Evolutionary conservation across 176 grass and related monocot genomes (phyloP).

Genomic region (Ampelocalamus luodianensis): DNA sequence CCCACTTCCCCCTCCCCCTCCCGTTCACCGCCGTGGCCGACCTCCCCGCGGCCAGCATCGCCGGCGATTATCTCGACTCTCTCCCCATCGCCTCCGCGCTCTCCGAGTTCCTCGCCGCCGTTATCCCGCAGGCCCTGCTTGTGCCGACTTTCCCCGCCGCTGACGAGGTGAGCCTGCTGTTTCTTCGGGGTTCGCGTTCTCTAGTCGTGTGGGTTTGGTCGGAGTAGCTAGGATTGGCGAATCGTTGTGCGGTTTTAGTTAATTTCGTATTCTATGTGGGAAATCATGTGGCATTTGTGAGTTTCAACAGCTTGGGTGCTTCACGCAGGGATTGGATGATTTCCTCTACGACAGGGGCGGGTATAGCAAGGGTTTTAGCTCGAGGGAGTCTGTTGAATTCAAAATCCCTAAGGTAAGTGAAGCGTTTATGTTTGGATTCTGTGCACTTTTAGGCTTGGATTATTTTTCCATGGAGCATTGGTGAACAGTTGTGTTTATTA

Average conservation of each 20-base stretch:
- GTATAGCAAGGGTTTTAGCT: slow-evolving; percentile 36
- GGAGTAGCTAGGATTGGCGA: neutral
- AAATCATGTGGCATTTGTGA: slow-evolving; percentile 10
- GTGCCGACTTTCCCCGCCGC: slow-evolving; percentile 26
- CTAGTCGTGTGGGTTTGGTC: neutral
- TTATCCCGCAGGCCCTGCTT: slow-evolving; percentile 50
- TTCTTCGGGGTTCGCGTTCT: slow-evolving; percentile 6
- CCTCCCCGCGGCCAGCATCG: slow-evolving; percentile 29
- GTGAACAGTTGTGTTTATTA: slow-evolving; percentile 32
- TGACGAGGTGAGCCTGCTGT: slow-evolving; percentile 40
- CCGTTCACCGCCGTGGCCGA: slow-evolving; percentile 32
- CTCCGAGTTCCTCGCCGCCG: slow-evolving; percentile 56
- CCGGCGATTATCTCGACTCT: slow-evolving; percentile 36
- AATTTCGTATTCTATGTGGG: neutral
- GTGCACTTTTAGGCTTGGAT: neutral
- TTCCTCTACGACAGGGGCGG: slow-evolving; percentile 34
- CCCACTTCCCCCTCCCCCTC: slow-evolving; percentile 22
- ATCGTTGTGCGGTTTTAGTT: neutral
- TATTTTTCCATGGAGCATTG: neutral
- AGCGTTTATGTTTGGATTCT: neutral
- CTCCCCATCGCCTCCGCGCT: slow-evolving; percentile 61
- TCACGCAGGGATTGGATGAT: slow-evolving; percentile 39
- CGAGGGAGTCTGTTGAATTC: neutral
- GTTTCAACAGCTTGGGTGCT: neutral
- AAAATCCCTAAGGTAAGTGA: slow-evolving; percentile 37